Base-by-base conservation (phyloP, 805 yeast species). In the Komagataella pseudopastoris region DNA sequence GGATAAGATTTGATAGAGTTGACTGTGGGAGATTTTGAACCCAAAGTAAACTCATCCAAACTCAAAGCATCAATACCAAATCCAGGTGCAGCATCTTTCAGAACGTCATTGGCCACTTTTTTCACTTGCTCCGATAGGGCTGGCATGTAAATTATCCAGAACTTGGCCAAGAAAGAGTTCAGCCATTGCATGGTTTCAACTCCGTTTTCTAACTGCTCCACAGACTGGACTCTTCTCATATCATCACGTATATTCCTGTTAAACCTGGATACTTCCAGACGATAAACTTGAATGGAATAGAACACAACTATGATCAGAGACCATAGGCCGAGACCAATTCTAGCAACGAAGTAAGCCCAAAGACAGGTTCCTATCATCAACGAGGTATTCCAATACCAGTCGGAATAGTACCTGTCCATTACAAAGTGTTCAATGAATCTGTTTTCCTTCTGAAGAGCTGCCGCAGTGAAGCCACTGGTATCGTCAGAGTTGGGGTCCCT, bases 101-200 rank as follows among this genome's bases (percentile, higher is more conserved):
- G 67, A 16, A 76, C 71, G 22, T 78, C 81, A 59, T 84, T 85
- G n/a, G 88, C 85, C 59, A 76, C 77, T 49, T 75, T 76, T 64
- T 80, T 73, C 22, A 86, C 95, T 66, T 79, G 81, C 57, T 84
- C 88, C 6, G 89, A 81, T 50, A 86, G 70, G 0, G 86, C 88
- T 36, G 93, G 91, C 95, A 86, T 86, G 60, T 86, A 86, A 54
- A 86, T 84, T 52, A 85, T 86, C 95, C 95, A 86, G 61, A 86
- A 85, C 66, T 86, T 86, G 47, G 81, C 81, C 62, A 86, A 66
- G 60, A 86, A 85, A 22, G 82, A 76, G 60, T 86, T 86, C 59
- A 86, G 64, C 95, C 95, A 86, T 54, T 82, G 79, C 79, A 86
- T 84, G 6, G 90, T 81, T 67, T 86, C 95, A 51, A 74, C 62